Base-by-base conservation (phyloP, 164 flowering plant genomes). In the Dillenia suffruticosa region DNA sequence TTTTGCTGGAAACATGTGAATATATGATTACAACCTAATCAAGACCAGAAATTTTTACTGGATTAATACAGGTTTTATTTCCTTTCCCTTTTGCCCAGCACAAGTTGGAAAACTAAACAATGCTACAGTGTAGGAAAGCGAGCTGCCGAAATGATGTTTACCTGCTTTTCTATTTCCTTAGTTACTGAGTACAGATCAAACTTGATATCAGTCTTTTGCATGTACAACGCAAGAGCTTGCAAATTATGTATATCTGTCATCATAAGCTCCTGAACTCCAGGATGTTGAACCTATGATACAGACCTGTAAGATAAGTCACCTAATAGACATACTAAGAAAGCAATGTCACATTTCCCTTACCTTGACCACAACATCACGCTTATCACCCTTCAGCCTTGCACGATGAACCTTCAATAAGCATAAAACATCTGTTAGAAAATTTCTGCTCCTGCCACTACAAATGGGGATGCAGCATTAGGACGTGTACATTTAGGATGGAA, bases 101-200 rank as follows among this genome's bases (percentile, higher is more conserved):
- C 22, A 19, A 19, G 22, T 19, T 19, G 22, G 22, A 19, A 19
- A 19, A 19, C 22, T 19, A 19, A 19, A 19, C 22, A 19, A 19
- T 19, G 22, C 22, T 19, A 1, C 22, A 19, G 22, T 19, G 22
- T 19, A 19, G 22, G 22, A 19, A 19, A 19, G 22, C 22, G 22
- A 19, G 46, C 16, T 10, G 13, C 55, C 57, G 17, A 57, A 17
- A 51, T 50, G 53, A 51, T 32, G 22, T 19, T 2, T 52, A 93
- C 98, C 98, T 94, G 98, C 75, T 80, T 89, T 76, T 90, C 97
- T 82, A 94, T 90, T 79, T 94, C 98, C 69, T 81, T 89, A 19
- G 91, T 84, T 19, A 94, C 67, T n/a, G 98, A 94, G 58, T 72
- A 80, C 22, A 94, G 72, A 79, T 94, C 98, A 69, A 94, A 94